These are phyloP conservation scores for Conidiobolus incongruus DNA, from an alignment of 371 early-diverging fungal genomes.

Conservation along the genomic window DNA sequence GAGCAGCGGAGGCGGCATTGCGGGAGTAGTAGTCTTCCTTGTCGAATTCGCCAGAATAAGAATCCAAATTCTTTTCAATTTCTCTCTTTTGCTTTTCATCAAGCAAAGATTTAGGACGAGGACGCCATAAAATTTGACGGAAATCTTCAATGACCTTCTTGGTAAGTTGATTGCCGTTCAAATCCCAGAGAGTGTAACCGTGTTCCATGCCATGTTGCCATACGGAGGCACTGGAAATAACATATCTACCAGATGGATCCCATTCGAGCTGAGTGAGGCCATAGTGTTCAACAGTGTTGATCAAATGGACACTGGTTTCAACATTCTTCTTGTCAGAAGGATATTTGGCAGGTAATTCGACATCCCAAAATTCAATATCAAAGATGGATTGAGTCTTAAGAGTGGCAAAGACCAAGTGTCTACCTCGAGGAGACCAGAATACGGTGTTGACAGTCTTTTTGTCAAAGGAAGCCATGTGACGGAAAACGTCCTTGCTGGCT, in stretches of 20 bases:
- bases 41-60: slow-evolving; percentile 73
- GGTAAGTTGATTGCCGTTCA: slow-evolving; percentile 59
- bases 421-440: slow-evolving; percentile 92
- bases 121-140: slow-evolving; percentile 90
- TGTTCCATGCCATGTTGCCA: slow-evolving; percentile 72
- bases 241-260: slow-evolving; percentile 95
- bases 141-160: slow-evolving; percentile 57
- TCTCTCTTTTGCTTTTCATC: slow-evolving; percentile 55
- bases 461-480: slow-evolving; percentile 40
- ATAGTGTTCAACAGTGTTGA: slow-evolving; percentile 71
- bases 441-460: slow-evolving; percentile 63
- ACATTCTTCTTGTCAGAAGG: slow-evolving; percentile 21
- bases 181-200: slow-evolving; percentile 83
- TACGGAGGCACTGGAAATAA: slow-evolving; percentile 62
- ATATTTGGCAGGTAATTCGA: slow-evolving; percentile 41
- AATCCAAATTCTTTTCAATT: slow-evolving; percentile 76
- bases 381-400: slow-evolving; percentile 52
- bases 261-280: slow-evolving; percentile 87
- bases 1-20: slow-evolving; percentile 41
- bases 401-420: slow-evolving; percentile 75
- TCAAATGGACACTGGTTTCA: slow-evolving; percentile 20
- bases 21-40: slow-evolving; percentile 54
- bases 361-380: slow-evolving; percentile 85
- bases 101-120: slow-evolving; percentile 71
- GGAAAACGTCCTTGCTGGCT: slow-evolving; percentile 31